Evolutionary conservation across 2,329 filamentous ascomycete genomes (phyloP).

Genomic region (Alternaria panax): DNA sequence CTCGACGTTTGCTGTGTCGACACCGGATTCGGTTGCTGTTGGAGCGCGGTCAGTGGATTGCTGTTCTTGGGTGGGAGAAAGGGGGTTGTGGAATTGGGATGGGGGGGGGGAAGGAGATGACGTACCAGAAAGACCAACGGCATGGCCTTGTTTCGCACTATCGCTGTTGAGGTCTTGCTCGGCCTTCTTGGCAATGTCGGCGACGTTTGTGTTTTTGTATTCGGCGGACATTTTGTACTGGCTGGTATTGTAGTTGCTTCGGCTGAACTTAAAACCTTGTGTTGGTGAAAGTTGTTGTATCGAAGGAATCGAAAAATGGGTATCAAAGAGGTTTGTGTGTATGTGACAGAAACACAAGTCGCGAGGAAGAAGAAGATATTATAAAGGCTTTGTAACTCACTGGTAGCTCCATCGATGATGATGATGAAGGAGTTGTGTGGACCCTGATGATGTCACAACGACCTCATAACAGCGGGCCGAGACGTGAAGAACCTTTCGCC

Average conservation of each 20-base stretch:
- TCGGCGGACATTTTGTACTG: slow-evolving; percentile 55
- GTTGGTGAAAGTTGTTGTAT: neutral
- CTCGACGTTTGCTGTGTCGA: slow-evolving; percentile 51
- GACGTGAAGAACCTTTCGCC: neutral
- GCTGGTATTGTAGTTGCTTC: too few relatives aligned
- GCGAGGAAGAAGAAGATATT: slow-evolving; percentile 5
- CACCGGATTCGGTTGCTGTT: slow-evolving; percentile 56
- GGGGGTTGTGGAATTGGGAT: too few relatives aligned
- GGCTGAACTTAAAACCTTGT: too few relatives aligned
- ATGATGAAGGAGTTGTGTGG: slow-evolving; percentile 18
- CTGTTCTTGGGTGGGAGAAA: too few relatives aligned
- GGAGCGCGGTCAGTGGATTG: neutral
- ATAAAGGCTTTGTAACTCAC: neutral
- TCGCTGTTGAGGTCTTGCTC: slow-evolving; percentile 58
- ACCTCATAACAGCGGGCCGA: slow-evolving; percentile 24
- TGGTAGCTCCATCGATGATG: slow-evolving; percentile 1
- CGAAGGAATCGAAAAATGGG: neutral
- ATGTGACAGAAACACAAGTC: neutral
- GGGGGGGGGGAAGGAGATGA: neutral
- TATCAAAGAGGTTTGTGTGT: slow-evolving; percentile 1
- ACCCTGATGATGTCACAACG: slow-evolving; percentile 29
- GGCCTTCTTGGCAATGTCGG: slow-evolving; percentile 56
- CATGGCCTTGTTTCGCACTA: slow-evolving; percentile 49
- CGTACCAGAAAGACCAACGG: slow-evolving; percentile 50
- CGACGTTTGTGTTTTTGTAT: slow-evolving; percentile 52